Percentiles rank a stretch among this genome's conserved stretches.
phyloP scores from a whole-genome alignment of 768 basidiomycete genomes.

The Polyporus arcularius region DNA sequence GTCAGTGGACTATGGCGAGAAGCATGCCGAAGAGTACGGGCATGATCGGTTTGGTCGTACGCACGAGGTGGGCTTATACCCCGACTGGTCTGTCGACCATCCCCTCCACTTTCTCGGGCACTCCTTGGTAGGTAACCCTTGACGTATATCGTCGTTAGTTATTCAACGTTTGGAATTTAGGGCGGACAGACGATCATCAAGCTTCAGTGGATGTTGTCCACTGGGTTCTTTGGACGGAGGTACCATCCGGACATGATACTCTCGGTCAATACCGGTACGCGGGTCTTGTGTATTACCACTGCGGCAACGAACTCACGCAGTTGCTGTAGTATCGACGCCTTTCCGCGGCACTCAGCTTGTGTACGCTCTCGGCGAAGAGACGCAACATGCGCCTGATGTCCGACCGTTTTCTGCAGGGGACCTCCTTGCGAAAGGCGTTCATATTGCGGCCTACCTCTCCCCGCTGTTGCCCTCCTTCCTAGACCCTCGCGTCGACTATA shows the following conservation, averaged over 20 bases:
- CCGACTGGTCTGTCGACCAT: slow-evolving; percentile 42
- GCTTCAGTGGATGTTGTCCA: slow-evolving; percentile 42
- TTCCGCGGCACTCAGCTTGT: slow-evolving; percentile 51
- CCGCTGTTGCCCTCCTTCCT: slow-evolving; percentile 41
- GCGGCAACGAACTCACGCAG: not conserved
- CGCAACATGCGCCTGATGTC: slow-evolving; percentile 42
- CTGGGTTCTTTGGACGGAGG: slow-evolving; percentile 43
- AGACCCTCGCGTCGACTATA: slow-evolving; percentile 47
- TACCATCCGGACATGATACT: slow-evolving; percentile 47
- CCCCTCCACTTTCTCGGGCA: slow-evolving; percentile 54
- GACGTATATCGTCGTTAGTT: not conserved
- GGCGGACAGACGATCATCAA: slow-evolving; percentile 51
- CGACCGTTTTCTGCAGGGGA: slow-evolving; percentile 43
- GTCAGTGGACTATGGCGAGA: slow-evolving; percentile 49
- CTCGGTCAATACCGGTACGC: slow-evolving; percentile 45
- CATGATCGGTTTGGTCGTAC: slow-evolving; percentile 47
- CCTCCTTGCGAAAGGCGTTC: slow-evolving; percentile 40
- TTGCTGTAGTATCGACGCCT: slow-evolving; percentile 42
- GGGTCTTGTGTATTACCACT: not conserved
- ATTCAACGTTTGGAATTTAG: slow-evolving; percentile 23
- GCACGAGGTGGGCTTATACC: slow-evolving; percentile 42
- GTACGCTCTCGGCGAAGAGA: slow-evolving; percentile 45
- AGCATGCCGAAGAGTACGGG: slow-evolving; percentile 39
- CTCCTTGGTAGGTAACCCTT: slow-evolving; percentile 40
- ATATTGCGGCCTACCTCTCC: slow-evolving; percentile 44